A percentile compares a stretch with the other conserved stretches of the same genome.
Conservation (phyloP, 2,329 filamentous ascomycete genomes). For the Parafenestella ontariensis region DNA sequence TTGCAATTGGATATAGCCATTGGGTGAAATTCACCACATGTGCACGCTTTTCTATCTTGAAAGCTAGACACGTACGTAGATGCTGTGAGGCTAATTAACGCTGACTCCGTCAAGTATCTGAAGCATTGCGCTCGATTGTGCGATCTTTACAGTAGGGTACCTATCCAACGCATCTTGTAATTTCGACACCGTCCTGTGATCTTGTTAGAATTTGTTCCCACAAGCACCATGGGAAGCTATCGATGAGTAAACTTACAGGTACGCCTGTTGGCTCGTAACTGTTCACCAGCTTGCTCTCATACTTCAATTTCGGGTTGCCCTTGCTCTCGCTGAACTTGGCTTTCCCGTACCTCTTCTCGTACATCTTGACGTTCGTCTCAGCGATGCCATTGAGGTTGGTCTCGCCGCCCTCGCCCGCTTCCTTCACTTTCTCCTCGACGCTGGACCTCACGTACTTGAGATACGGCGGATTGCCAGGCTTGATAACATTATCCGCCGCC, state of each 20-base stretch:
- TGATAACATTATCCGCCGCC: slow-evolving; percentile 74
- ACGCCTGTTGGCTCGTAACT: slow-evolving; percentile 73
- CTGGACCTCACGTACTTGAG: slow-evolving; percentile 72
- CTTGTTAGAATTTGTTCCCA: slow-evolving; percentile 3
- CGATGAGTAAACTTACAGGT: slow-evolving; percentile 58
- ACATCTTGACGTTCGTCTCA: slow-evolving; percentile 58
- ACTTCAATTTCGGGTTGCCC: slow-evolving; percentile 71
- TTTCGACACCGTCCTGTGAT: slow-evolving; percentile 69
- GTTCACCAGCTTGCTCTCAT: slow-evolving; percentile 68
- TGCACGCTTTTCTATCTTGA: background rate
- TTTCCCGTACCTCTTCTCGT: slow-evolving; percentile 55
- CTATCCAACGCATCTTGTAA: slow-evolving; percentile 61
- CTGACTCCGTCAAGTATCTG: background rate
- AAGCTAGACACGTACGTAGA: background rate
- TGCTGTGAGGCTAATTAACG: background rate
- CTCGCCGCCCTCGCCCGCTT: slow-evolving; percentile 34
- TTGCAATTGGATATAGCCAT: no score
- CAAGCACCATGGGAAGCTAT: background rate
- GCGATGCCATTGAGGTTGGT: slow-evolving; percentile 51
- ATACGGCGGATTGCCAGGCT: slow-evolving; percentile 74
- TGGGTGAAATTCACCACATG: background rate
- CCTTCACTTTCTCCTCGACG: slow-evolving; percentile 66
- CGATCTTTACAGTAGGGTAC: slow-evolving; percentile 3
- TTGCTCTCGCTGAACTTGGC: slow-evolving; percentile 52
- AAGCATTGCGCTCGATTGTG: background rate